Base-by-base conservation (phyloP, 352 stramenopile species). In the Globisporangium canariense region DNA sequence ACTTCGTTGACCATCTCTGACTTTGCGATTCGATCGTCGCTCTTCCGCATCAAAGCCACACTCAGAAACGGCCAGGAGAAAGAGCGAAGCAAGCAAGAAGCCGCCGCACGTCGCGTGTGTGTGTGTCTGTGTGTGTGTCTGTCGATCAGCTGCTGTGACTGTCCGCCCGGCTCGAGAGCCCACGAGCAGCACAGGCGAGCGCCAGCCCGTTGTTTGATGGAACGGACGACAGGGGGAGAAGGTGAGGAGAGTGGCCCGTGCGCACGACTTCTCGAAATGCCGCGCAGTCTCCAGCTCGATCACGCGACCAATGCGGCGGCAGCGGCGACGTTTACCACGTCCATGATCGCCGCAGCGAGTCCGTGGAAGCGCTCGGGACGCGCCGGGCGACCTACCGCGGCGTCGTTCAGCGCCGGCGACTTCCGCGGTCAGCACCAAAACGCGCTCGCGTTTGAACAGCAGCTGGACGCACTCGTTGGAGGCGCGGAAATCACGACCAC, bases 381-480 rank as follows among this genome's bases (percentile, higher is more conserved):
- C 51, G 51, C 28, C 3, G 43, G 40, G 18, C 43, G 60, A 32
- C 60, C 60, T 6, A 52, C 38, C 18, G 69, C 73, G 63, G 34
- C 67, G 65, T 32, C 71, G 60, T 62, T 81, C 65, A 43, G 66
- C 67, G 68, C 65, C 65, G 49, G 62, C 20, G 58, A 66, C n/a
- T 60, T 41, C 18, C 60, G 49, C 40, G 55, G 45, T 32, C 60
- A 66, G 11, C 60, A 66, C 38, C 51, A 66, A 28, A 43, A 54
- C 51, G 46, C 60, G 40, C 50, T 66, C 40, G 60, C 60, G 40
- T 66, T 66, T 51, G 60, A 66, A 45, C 51, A 32, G n/a, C 60
- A 66, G 51, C 30, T 66, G 25, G 60, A 66, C 41, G 60, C 40
- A 20, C 60, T 66, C 38, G 60, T 66, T 25, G 60, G 60, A 11